A percentile compares a stretch with the other conserved stretches of the same genome.
These are phyloP conservation scores for Verbascum thapsus DNA, from an alignment of 257 asterid species.

Conservation along the genomic window DNA sequence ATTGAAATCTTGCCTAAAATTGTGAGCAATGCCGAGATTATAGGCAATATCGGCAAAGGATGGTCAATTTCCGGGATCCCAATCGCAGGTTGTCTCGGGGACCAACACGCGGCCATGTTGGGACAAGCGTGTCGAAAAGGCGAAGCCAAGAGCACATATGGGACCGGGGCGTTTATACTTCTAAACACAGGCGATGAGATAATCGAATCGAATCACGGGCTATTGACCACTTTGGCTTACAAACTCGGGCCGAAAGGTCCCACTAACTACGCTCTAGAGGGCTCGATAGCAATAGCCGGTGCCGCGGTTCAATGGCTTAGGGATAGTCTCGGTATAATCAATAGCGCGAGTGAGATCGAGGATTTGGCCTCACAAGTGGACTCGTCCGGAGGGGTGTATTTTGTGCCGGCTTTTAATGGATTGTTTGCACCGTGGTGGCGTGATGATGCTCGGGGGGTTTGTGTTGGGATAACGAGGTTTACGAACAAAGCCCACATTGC, in stretches of 20 bases:
- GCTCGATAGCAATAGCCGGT: slow-evolving; percentile 96
- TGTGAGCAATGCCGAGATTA: slow-evolving; percentile 71
- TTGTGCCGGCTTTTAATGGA: slow-evolving; percentile 95
- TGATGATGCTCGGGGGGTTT: slow-evolving; percentile 93
- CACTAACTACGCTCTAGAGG: slow-evolving; percentile 84
- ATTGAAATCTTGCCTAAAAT: slow-evolving; percentile 64
- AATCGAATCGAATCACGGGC: slow-evolving; percentile 68
- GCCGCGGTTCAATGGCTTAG: slow-evolving; percentile 99
- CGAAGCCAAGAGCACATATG: slow-evolving; percentile 92
- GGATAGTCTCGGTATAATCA: slow-evolving; percentile 83
- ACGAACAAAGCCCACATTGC: slow-evolving; percentile 94
- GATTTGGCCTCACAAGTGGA: slow-evolving; percentile 76
- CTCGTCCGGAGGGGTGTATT: slow-evolving; percentile 81
- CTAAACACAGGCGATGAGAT: slow-evolving; percentile 74
- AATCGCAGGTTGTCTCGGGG: slow-evolving; percentile 90
- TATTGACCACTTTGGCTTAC: slow-evolving; percentile 77
- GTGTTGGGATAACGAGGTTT: slow-evolving; percentile 88
- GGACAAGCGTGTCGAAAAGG: slow-evolving; percentile 91
- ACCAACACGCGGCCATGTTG: slow-evolving; percentile 95
- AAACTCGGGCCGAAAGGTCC: slow-evolving; percentile 89
- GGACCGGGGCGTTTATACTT: slow-evolving; percentile 93
- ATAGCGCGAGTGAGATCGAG: slow-evolving; percentile 79
- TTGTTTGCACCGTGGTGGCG: slow-evolving; percentile 99
- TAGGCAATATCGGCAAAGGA: slow-evolving; percentile 67
- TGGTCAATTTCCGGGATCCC: slow-evolving; percentile 86